phyloP scores from a whole-genome alignment of 148 eudicot species.

The Vaccinium myrtillus region DNA sequence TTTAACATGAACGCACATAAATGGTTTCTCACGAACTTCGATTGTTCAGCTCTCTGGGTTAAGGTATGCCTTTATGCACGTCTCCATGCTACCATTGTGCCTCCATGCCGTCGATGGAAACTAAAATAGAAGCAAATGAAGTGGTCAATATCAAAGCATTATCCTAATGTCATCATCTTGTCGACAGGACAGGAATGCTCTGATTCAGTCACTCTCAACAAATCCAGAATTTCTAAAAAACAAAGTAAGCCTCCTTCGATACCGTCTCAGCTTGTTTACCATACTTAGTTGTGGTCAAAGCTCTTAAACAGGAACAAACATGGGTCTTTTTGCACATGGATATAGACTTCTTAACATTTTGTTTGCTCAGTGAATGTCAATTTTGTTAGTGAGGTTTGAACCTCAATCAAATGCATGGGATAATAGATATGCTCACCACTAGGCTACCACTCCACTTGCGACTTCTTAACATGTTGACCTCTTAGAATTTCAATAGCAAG shows the following conservation, averaged over 20 bases:
- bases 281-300: neutral
- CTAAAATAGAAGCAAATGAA: neutral
- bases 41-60: conserved; percentile 88
- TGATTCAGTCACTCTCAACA: conserved; percentile 83
- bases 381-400: no score
- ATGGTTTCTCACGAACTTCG: conserved; percentile 95
- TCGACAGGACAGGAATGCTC: conserved; percentile 71
- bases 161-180: conserved; percentile 10
- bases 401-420: no score
- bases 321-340: neutral
- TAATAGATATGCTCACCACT: no score
- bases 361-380: no score
- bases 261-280: neutral
- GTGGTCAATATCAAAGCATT: neutral
- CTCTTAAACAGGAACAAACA: neutral
- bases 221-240: conserved; percentile 89
- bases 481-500: conserved; percentile 12
- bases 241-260: conserved; percentile 56
- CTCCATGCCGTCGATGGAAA: neutral
- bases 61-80: conserved; percentile 44
- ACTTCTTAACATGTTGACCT: neutral
- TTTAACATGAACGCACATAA: conserved; percentile 94
- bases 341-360: neutral
- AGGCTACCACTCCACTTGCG: no score
- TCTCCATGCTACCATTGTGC: neutral